These are phyloP conservation scores for Dissoconium aciculare DNA, from an alignment of 2,329 filamentous ascomycete genomes.

Conservation along the genomic window DNA sequence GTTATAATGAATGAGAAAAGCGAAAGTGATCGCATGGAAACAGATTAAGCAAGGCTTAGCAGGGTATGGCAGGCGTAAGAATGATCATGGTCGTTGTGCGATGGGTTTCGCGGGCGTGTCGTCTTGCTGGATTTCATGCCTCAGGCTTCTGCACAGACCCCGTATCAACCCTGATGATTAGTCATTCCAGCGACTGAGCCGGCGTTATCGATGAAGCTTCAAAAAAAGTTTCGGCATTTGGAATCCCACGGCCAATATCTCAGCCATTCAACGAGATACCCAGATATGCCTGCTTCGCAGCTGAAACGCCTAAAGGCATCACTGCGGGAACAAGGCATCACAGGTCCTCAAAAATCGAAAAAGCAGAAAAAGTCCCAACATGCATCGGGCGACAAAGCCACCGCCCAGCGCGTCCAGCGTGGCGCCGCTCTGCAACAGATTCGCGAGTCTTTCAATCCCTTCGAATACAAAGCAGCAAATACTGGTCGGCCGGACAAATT, in stretches of 20 bases:
- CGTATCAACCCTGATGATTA: too few species aligned
- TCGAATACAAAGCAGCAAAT: conserved; percentile 54
- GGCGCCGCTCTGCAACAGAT: conserved; percentile 69
- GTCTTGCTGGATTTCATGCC: too few species aligned
- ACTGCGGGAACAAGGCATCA: conserved; percentile 73
- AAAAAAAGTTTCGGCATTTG: conserved; percentile 3
- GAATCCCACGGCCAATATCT: background rate
- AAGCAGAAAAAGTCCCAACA: conserved; percentile 63
- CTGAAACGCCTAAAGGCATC: conserved; percentile 90
- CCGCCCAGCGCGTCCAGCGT: conserved; percentile 61
- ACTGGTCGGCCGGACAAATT: conserved; percentile 62
- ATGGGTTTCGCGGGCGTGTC: too few species aligned
- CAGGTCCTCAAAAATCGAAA: conserved; percentile 85
- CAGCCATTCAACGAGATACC: conserved; percentile 2
- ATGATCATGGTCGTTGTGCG: too few species aligned
- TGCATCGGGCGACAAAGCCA: conserved; percentile 37
- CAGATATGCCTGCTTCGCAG: conserved; percentile 94
- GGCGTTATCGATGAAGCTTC: background rate
- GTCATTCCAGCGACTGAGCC: background rate
- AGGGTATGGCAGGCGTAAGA: too few species aligned
- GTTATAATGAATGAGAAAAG: too few species aligned
- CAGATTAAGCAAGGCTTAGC: too few species aligned
- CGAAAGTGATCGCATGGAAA: too few species aligned
- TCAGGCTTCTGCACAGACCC: too few species aligned
- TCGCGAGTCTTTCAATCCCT: conserved; percentile 93